phyloP scores from a whole-genome alignment of 495 filamentous ascomycete genomes.

The Evernia prunastri region DNA sequence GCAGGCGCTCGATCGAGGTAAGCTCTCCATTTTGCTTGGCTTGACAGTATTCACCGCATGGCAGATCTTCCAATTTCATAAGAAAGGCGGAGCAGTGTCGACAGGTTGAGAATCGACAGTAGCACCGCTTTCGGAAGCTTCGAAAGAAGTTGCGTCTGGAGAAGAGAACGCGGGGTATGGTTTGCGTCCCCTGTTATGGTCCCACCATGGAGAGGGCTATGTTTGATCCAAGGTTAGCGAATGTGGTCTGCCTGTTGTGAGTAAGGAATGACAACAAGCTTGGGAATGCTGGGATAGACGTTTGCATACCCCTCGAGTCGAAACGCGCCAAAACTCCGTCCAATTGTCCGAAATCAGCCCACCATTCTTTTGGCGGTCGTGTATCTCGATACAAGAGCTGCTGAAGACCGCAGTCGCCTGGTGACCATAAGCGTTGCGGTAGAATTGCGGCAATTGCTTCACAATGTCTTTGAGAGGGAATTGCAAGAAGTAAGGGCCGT shows the following conservation, averaged over 20 bases:
- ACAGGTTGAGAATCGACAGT: slow-evolving; percentile 4
- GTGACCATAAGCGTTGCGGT: neutral
- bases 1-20: slow-evolving; percentile 52
- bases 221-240: slow-evolving; percentile 7
- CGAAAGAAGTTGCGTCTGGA: slow-evolving; percentile 2
- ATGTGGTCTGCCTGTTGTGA: slow-evolving; percentile 12
- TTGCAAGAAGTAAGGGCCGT: slow-evolving; percentile 2
- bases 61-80: neutral
- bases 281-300: slow-evolving; percentile 12
- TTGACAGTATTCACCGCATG: slow-evolving; percentile 1
- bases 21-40: slow-evolving; percentile 34
- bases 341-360: neutral
- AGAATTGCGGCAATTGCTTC: slow-evolving; percentile 2
- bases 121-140: slow-evolving; percentile 8
- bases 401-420: neutral
- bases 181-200: slow-evolving; percentile 14
- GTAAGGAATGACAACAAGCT: slow-evolving; percentile 16
- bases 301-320: slow-evolving; percentile 12
- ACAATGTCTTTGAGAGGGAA: neutral
- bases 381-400: neutral
- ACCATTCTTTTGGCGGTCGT: slow-evolving; percentile 7
- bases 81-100: slow-evolving; percentile 1
- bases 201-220: slow-evolving; percentile 12
- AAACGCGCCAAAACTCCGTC: neutral
- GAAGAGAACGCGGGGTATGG: slow-evolving; percentile 6